These are phyloP conservation scores for Ilex paraguariensis DNA, from an alignment of 305 asterid genomes.

Conservation along the genomic window DNA sequence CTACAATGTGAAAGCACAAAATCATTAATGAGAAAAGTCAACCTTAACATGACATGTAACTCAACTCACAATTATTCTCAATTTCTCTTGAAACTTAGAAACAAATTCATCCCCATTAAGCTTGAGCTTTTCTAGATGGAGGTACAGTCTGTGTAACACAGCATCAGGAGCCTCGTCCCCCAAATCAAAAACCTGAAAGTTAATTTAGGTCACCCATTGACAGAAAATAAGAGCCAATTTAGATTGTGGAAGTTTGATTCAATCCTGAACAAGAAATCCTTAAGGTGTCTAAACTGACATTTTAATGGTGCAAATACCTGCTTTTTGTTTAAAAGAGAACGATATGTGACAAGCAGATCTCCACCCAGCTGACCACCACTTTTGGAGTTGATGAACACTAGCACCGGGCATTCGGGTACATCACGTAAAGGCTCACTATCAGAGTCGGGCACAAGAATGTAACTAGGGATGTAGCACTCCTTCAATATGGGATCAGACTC, in stretches of 20 bases:
- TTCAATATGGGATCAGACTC: conserved; percentile 16
- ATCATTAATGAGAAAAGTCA: too few species aligned
- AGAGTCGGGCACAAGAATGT: conserved; percentile 40
- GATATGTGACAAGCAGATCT: conserved; percentile 63
- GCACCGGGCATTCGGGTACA: conserved; percentile 68
- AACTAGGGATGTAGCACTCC: conserved; percentile 60
- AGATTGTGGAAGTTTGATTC: too few species aligned
- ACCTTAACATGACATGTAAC: conserved; percentile 1
- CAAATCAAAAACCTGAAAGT: conserved; percentile 79
- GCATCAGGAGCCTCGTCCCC: conserved; percentile 79
- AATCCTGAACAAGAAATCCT: not conserved
- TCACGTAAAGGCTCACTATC: conserved; percentile 16
- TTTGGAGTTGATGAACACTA: conserved; percentile 82
- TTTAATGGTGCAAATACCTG: conserved; percentile 41
- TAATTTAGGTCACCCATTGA: not conserved
- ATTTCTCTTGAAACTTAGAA: conserved; percentile 42
- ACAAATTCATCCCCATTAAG: conserved; percentile 53
- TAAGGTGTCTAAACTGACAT: not conserved
- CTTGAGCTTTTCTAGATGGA: conserved; percentile 59
- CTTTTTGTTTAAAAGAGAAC: conserved; percentile 52
- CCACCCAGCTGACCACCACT: conserved; percentile 98
- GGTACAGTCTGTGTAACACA: conserved; percentile 50
- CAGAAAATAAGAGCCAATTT: not conserved
- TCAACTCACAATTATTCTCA: conserved; percentile 69
- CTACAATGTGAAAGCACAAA: not conserved